Percentiles rank a stretch among this genome's conserved stretches.
phyloP scores from a whole-genome alignment of 1,139 yeast genomes.

The Keqinozyma sinolaborantium region DNA sequence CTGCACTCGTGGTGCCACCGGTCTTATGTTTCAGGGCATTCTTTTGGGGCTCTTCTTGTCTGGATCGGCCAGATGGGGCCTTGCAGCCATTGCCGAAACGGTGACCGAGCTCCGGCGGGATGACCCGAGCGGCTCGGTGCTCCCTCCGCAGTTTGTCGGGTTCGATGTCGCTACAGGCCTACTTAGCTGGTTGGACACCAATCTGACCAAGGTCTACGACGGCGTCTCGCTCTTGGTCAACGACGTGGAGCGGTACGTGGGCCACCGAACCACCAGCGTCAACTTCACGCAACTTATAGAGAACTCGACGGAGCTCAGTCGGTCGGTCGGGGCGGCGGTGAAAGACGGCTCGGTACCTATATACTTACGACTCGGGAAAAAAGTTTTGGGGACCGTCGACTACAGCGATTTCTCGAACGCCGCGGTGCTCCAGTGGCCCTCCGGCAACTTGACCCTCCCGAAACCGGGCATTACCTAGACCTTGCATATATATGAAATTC shows the following conservation, averaged over 20 bases:
- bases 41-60: slow-evolving; percentile 76
- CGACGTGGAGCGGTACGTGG: slow-evolving; percentile 76
- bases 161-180: slow-evolving; percentile 29
- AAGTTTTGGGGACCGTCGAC: slow-evolving; percentile 33
- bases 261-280: slow-evolving; percentile 35
- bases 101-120: slow-evolving; percentile 62
- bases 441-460: slow-evolving; percentile 47
- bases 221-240: slow-evolving; percentile 68
- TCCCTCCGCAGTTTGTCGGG: slow-evolving; percentile 53
- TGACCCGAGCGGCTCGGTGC: slow-evolving; percentile 63
- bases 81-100: slow-evolving; percentile 86
- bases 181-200: slow-evolving; percentile 28
- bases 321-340: slow-evolving; percentile 27
- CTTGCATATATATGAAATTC: no score
- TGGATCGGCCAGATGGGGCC: slow-evolving; percentile 92
- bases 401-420: slow-evolving; percentile 59
- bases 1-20: slow-evolving; percentile 69
- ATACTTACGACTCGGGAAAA: slow-evolving; percentile 54
- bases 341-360: slow-evolving; percentile 31
- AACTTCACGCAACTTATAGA: slow-evolving; percentile 37
- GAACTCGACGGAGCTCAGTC: slow-evolving; percentile 30
- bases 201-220: slow-evolving; percentile 17
- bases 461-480: slow-evolving; percentile 41
- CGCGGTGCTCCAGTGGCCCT: slow-evolving; percentile 54
- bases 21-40: slow-evolving; percentile 77